Evolutionary conservation across 257 asterid species (phyloP).

Genomic region (Verbena officinalis): DNA sequence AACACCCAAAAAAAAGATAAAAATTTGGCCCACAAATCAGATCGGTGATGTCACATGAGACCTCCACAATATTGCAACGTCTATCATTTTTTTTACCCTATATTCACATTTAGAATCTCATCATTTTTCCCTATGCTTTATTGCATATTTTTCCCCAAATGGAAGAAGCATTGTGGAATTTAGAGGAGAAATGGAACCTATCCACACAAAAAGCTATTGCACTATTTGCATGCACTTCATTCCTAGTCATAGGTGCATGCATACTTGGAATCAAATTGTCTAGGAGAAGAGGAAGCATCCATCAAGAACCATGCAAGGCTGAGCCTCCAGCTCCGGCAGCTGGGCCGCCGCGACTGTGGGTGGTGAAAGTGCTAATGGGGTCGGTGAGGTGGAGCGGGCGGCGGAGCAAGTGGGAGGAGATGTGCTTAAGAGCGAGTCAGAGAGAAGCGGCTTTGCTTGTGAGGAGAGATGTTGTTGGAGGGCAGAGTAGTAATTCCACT

Average conservation of each 20-base stretch:
- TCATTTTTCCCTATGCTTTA: not conserved
- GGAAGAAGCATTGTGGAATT: slow-evolving; percentile 62
- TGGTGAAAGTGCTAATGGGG: slow-evolving; percentile 37
- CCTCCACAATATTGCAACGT: not conserved
- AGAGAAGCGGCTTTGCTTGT: slow-evolving; percentile 49
- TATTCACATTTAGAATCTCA: not conserved
- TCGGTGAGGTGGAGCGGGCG: slow-evolving; percentile 68
- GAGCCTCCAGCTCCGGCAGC: not conserved
- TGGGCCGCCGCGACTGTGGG: slow-evolving; percentile 26
- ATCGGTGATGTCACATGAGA: slow-evolving; percentile 46
- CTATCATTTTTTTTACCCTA: not conserved
- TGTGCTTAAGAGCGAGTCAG: slow-evolving; percentile 8
- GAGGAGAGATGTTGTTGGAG: slow-evolving; percentile 39
- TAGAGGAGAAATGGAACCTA: slow-evolving; percentile 65
- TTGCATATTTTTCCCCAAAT: not conserved
- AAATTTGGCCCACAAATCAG: not conserved
- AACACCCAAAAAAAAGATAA: slow-evolving; percentile 2
- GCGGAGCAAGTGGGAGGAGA: slow-evolving; percentile 45
- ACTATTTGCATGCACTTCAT: slow-evolving; percentile 49
- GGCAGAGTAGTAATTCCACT: slow-evolving; percentile 63
- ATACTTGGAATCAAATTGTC: slow-evolving; percentile 18
- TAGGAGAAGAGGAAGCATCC: slow-evolving; percentile 28
- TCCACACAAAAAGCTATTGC: slow-evolving; percentile 55
- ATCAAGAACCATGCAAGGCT: slow-evolving; percentile 42
- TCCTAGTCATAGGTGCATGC: slow-evolving; percentile 41